A percentile compares a stretch with the other conserved stretches of the same genome.
These are phyloP conservation scores for Allium sativum DNA, from an alignment of 106 monocot species.

Conservation along the genomic window DNA sequence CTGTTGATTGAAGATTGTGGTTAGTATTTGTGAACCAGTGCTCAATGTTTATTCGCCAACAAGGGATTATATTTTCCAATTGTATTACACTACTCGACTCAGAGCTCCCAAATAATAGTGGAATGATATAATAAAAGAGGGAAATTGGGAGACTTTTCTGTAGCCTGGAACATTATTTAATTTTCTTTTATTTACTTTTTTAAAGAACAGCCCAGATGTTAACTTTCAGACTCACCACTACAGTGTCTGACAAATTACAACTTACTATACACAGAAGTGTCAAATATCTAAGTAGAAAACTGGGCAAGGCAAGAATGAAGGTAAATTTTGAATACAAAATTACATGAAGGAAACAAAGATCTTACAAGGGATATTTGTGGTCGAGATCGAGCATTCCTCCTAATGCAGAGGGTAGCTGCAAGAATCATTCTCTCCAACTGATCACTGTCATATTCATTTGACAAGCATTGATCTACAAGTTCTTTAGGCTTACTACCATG, in stretches of 20 bases:
- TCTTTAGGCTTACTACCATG: conserved; percentile 34
- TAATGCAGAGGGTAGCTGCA: conserved; percentile 80
- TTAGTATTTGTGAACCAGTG: too few species aligned
- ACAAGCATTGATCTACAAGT: conserved; percentile 59
- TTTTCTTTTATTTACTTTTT: background rate
- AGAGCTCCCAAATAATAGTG: too few species aligned
- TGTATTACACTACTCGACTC: too few species aligned
- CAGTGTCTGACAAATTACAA: background rate
- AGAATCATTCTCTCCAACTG: conserved; percentile 55
- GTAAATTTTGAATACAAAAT: too few species aligned
- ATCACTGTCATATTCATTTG: conserved; percentile 34
- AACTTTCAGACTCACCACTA: background rate
- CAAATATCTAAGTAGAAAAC: background rate
- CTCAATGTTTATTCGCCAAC: too few species aligned
- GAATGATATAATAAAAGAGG: too few species aligned
- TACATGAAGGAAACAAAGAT: background rate
- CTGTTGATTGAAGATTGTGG: too few species aligned
- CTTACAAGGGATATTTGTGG: conserved; percentile 60
- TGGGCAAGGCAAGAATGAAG: background rate
- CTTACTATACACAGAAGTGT: background rate
- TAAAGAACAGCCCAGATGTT: background rate
- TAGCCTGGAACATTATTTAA: too few species aligned
- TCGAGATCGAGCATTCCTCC: conserved; percentile 45
- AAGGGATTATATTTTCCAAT: too few species aligned
- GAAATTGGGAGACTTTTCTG: too few species aligned